These are phyloP conservation scores for Apophysomyces elegans DNA, from an alignment of 371 early-diverging fungal genomes.

Conservation along the genomic window DNA sequence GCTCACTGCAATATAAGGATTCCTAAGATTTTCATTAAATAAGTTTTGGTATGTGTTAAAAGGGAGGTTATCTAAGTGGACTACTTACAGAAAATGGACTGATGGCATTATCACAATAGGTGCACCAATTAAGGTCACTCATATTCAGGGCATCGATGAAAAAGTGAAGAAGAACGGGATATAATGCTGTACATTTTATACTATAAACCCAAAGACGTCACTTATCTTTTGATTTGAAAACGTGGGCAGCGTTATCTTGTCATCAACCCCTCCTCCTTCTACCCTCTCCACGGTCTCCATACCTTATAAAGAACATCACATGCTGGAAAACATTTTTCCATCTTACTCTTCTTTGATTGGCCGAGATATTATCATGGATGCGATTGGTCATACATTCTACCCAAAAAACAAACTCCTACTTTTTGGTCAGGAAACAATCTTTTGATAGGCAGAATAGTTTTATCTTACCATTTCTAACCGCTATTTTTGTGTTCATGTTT, in stretches of 20 bases:
- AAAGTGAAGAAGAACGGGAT: background rate
- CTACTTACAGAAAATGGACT: slow-evolving; percentile 28
- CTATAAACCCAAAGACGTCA: slow-evolving; percentile 4
- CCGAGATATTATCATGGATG: background rate
- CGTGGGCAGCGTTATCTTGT: slow-evolving; percentile 10
- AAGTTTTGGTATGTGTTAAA: background rate
- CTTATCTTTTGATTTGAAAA: slow-evolving; percentile 5
- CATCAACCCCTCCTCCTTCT: slow-evolving; percentile 5
- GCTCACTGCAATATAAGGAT: slow-evolving; percentile 37
- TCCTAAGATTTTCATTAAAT: slow-evolving; percentile 18
- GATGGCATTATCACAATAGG: slow-evolving; percentile 30
- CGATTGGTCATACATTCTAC: background rate
- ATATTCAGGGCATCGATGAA: slow-evolving; percentile 15
- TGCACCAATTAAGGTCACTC: slow-evolving; percentile 33
- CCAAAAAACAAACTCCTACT: slow-evolving; percentile 3
- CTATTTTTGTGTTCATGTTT: background rate
- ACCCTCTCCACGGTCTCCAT: slow-evolving; percentile 3
- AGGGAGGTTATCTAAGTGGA: background rate
- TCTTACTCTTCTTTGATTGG: background rate
- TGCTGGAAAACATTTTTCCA: slow-evolving; percentile 8
- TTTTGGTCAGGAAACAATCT: background rate
- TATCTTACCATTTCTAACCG: slow-evolving; percentile 1
- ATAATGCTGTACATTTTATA: background rate
- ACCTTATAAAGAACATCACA: slow-evolving; percentile 9
- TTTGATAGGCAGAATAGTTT: slow-evolving; percentile 2